phyloP scores from a whole-genome alignment of 2,329 filamentous ascomycete genomes.

The Thelonectria rubi region DNA sequence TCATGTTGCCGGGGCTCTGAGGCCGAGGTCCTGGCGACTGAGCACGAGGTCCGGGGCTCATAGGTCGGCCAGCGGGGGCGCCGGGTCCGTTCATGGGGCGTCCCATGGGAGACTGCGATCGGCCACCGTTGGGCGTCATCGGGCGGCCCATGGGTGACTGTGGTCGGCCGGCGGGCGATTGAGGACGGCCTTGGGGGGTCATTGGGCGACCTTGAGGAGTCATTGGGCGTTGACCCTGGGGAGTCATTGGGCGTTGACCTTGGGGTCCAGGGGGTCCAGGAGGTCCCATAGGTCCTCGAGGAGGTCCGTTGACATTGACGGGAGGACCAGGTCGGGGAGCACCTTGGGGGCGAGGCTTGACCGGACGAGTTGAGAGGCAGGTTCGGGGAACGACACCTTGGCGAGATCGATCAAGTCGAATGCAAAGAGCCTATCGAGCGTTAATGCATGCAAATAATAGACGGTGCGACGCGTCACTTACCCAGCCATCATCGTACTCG shows the following conservation, averaged over 20 bases:
- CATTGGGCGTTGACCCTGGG: slow-evolving; percentile 37
- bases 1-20: slow-evolving; percentile 54
- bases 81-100: slow-evolving; percentile 38
- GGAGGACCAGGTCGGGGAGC: slow-evolving; percentile 62
- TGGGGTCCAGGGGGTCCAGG: slow-evolving; percentile 28
- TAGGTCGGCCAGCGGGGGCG: slow-evolving; percentile 46
- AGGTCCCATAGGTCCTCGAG: slow-evolving; percentile 33
- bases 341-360: slow-evolving; percentile 78
- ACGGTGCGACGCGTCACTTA: slow-evolving; percentile 58
- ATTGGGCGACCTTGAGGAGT: slow-evolving; percentile 42
- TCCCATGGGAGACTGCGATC: slow-evolving; percentile 48
- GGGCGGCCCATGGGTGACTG: slow-evolving; percentile 50
- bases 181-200: slow-evolving; percentile 44
- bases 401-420: slow-evolving; percentile 86
- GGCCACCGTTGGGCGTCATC: slow-evolving; percentile 34
- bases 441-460: slow-evolving; percentile 40
- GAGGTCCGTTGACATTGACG: slow-evolving; percentile 51
- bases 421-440: slow-evolving; percentile 78
- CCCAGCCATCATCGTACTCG: slow-evolving; percentile 98
- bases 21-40: slow-evolving; percentile 45
- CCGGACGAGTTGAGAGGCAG: slow-evolving; percentile 89
- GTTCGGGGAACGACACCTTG: slow-evolving; percentile 95
- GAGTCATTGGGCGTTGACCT: slow-evolving; percentile 12
- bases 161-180: slow-evolving; percentile 36
- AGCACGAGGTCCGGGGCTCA: slow-evolving; percentile 50